phyloP scores from a whole-genome alignment of 306 rosid genomes.

The Pyrus bretschneideri region DNA sequence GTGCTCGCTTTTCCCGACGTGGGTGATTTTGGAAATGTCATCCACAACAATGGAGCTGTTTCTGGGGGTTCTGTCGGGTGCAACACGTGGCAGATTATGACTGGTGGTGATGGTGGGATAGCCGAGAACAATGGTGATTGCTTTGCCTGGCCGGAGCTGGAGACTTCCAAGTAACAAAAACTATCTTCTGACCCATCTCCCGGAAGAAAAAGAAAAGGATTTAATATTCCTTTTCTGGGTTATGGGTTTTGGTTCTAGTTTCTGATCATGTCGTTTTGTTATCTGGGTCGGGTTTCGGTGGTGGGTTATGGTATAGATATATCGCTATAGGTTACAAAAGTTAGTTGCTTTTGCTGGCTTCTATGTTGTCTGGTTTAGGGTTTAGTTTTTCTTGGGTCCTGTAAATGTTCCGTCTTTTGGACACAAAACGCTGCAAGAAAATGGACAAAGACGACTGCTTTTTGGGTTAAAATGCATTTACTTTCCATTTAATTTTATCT shows the following conservation, averaged over 20 bases:
- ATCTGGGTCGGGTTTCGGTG: background rate
- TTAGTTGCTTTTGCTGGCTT: background rate
- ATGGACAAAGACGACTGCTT: conserved; percentile 10
- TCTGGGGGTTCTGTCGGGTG: conserved; percentile 9
- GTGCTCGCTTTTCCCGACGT: conserved; percentile 24
- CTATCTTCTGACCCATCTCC: background rate
- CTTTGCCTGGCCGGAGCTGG: conserved; percentile 35
- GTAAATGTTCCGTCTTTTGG: conserved; percentile 16
- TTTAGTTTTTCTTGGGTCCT: conserved; percentile 1
- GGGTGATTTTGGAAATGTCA: conserved; percentile 6
- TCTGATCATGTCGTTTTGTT: background rate
- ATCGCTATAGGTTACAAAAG: conserved; percentile 1
- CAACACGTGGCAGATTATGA: conserved; percentile 41
- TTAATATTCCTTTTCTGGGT: background rate
- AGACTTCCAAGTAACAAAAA: conserved; percentile 26
- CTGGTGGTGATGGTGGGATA: conserved; percentile 14
- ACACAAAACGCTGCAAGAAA: background rate
- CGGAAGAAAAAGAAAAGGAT: background rate
- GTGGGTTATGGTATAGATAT: background rate
- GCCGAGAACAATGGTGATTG: conserved; percentile 19
- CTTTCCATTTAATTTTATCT: background rate
- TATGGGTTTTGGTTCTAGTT: background rate
- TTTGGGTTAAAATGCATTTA: background rate
- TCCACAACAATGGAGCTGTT: background rate
- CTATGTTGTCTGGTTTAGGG: background rate